Percentiles rank a stretch among this genome's conserved stretches.
Conservation (phyloP, 495 filamentous ascomycete genomes). For the Talaromyces thailandensis region DNA sequence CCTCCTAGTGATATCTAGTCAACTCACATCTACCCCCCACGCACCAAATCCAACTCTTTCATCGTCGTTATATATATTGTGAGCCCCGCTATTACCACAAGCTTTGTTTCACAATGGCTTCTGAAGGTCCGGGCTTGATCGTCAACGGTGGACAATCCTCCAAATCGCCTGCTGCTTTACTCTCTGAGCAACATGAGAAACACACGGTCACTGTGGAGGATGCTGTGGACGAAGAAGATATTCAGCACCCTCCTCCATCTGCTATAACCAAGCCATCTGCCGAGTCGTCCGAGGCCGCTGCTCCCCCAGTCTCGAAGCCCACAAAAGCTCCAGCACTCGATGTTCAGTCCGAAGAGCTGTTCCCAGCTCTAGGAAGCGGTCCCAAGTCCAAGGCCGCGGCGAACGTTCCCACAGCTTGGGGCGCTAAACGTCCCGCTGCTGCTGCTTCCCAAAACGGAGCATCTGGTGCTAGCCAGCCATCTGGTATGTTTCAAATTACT, state of each 20-base stretch:
- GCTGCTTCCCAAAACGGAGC: slow-evolving; percentile 54
- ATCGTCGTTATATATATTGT: background rate
- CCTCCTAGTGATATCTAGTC: background rate
- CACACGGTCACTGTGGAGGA: slow-evolving; percentile 70
- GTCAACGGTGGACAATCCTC: slow-evolving; percentile 25
- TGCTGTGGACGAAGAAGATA: slow-evolving; percentile 67
- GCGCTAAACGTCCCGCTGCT: slow-evolving; percentile 46
- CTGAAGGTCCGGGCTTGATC: slow-evolving; percentile 30
- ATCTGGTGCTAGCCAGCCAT: slow-evolving; percentile 35
- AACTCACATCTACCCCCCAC: background rate
- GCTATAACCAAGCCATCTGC: slow-evolving; percentile 13
- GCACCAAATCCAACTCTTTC: background rate
- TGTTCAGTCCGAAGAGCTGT: slow-evolving; percentile 78
- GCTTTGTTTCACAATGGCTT: slow-evolving; percentile 31
- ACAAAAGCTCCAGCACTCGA: slow-evolving; percentile 50
- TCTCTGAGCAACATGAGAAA: slow-evolving; percentile 66
- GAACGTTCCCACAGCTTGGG: slow-evolving; percentile 57
- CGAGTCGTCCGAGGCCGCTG: slow-evolving; percentile 12
- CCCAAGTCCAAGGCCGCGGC: slow-evolving; percentile 52
- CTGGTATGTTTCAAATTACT: slow-evolving; percentile 21
- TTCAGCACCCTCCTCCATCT: slow-evolving; percentile 48
- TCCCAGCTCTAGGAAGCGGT: slow-evolving; percentile 75
- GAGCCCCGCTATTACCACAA: background rate
- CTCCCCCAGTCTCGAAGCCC: slow-evolving; percentile 23
- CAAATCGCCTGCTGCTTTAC: slow-evolving; percentile 57